phyloP scores from a whole-genome alignment of 2,329 filamentous ascomycete genomes.

The Epichloe gansuensis region DNA sequence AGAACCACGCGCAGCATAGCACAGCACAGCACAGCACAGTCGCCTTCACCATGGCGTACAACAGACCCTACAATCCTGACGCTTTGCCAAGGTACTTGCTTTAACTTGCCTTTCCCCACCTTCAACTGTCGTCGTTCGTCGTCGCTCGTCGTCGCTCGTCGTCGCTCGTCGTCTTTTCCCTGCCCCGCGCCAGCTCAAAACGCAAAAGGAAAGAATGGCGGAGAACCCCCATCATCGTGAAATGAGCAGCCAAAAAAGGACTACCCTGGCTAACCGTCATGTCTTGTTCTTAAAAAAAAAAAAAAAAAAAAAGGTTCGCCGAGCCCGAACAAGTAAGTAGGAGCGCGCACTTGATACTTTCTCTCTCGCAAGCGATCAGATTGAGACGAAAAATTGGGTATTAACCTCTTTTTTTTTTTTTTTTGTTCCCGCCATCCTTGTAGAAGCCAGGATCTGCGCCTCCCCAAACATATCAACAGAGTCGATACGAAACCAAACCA shows the following conservation, averaged over 20 bases:
- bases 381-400: not conserved
- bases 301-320: constrained; percentile 42
- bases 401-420: not conserved
- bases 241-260: not conserved
- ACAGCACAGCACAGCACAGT: not conserved
- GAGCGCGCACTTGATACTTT: constrained; percentile 4
- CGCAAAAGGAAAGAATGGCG: no score
- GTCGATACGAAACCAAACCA: constrained; percentile 38
- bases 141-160: no score
- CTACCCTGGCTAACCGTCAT: not conserved
- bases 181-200: not conserved
- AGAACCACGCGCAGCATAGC: no score
- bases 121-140: not conserved
- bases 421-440: not conserved
- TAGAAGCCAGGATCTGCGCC: constrained; percentile 25
- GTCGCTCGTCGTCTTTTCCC: constrained; percentile 1
- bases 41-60: constrained; percentile 68
- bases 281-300: not conserved
- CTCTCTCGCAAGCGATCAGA: not conserved
- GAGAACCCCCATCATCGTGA: not conserved
- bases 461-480: constrained; percentile 12
- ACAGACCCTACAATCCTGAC: constrained; percentile 85
- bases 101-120: not conserved
- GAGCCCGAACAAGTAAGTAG: constrained; percentile 56
- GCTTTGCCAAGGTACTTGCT: constrained; percentile 72